Conservation (phyloP, 306 rosid genomes). For the Sechiopsis laciniata region DNA sequence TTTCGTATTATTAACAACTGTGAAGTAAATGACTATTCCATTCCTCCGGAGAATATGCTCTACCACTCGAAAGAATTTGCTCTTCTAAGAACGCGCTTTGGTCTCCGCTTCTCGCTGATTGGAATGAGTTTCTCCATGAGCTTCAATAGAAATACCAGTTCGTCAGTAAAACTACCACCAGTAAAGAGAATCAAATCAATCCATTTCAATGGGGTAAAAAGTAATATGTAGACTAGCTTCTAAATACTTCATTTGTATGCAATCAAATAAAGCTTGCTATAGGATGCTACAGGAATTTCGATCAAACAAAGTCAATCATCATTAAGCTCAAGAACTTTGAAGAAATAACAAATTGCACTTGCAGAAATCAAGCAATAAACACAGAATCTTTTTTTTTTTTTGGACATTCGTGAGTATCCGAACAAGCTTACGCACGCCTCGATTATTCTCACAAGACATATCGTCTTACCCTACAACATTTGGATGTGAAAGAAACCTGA, state of each 20-base stretch:
- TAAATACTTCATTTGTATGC: neutral
- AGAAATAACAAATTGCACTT: neutral
- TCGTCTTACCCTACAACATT: no score
- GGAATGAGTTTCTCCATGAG: constrained; percentile 49
- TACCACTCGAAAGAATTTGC: constrained; percentile 39
- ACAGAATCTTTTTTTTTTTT: no score
- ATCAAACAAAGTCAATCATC: neutral
- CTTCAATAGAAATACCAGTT: constrained; percentile 32
- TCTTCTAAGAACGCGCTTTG: constrained; percentile 40
- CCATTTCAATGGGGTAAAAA: neutral
- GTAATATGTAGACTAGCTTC: neutral
- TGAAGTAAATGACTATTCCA: neutral
- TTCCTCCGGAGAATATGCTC: constrained; percentile 2
- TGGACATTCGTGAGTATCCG: no score
- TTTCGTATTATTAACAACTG: constrained; percentile 7
- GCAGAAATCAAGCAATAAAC: neutral
- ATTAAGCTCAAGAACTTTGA: neutral
- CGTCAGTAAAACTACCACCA: neutral
- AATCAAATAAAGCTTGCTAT: neutral
- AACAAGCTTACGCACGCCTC: no score
- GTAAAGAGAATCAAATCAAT: constrained; percentile 14
- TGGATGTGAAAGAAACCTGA: no score
- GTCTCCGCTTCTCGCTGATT: constrained; percentile 39
- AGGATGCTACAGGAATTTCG: neutral
- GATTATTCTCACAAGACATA: no score